A percentile compares a stretch with the other conserved stretches of the same genome.
Conservation (phyloP, 331 rosid species). For the Pyrus hybrid region DNA sequence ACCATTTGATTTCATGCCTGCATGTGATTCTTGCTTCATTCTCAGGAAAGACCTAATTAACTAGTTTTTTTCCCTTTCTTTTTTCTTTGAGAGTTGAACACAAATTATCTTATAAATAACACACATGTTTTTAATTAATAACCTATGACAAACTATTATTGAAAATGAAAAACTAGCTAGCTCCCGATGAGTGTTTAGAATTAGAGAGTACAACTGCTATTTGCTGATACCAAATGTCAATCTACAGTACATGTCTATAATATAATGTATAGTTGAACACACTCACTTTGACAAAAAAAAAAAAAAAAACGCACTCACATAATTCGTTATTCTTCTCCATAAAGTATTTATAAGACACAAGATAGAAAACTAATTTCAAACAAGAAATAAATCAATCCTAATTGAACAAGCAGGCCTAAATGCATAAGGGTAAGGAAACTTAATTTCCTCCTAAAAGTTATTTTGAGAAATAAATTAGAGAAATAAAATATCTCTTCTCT, state of each 20-base stretch:
- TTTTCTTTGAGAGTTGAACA: background rate
- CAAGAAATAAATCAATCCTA: background rate
- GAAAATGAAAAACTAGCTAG: background rate
- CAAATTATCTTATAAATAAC: background rate
- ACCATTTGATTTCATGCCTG: constrained; percentile 37
- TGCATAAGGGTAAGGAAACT: background rate
- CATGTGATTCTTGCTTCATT: constrained; percentile 78
- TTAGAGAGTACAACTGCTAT: background rate
- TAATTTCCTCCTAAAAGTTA: background rate
- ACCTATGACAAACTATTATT: background rate
- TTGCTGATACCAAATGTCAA: background rate
- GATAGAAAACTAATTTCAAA: background rate
- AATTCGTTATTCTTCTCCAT: background rate
- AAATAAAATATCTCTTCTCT: background rate
- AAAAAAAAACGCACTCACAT: background rate
- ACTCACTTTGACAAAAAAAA: background rate
- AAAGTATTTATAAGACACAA: background rate
- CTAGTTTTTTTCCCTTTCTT: constrained; percentile 1
- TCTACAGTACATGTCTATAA: background rate
- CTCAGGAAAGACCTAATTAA: constrained; percentile 21
- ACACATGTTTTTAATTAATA: constrained; percentile 18
- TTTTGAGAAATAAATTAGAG: background rate
- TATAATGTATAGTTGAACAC: background rate
- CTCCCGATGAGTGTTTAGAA: background rate
- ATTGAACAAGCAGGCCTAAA: background rate